Percentiles rank a stretch among this genome's conserved stretches.
These are phyloP conservation scores for Arabidopsis arenosa DNA, from an alignment of 345 rosid species.

Conservation along the genomic window DNA sequence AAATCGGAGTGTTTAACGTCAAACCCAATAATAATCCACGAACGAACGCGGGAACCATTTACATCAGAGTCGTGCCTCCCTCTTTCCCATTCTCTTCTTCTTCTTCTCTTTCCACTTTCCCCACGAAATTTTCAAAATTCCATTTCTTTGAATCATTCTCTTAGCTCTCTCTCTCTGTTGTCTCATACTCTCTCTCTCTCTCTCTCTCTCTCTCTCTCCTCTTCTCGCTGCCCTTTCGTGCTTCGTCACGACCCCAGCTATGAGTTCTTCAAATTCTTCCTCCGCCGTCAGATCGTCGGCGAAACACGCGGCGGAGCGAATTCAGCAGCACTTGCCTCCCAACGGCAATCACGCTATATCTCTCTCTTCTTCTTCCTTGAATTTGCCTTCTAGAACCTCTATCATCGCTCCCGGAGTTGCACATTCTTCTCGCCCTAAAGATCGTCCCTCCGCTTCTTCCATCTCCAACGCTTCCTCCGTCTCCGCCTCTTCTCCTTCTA, in stretches of 20 bases:
- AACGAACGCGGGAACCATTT: constrained; percentile 60
- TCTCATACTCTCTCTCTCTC: constrained; percentile 1
- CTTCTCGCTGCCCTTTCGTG: constrained; percentile 5
- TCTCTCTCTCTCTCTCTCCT: constrained; percentile 19
- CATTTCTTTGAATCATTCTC: constrained; percentile 13
- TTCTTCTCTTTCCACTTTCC: constrained; percentile 29
- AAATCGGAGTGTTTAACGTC: not conserved
- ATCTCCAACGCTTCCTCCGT: constrained; percentile 43
- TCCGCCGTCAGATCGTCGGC: constrained; percentile 49
- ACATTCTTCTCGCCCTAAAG: constrained; percentile 54
- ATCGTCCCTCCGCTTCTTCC: constrained; percentile 47
- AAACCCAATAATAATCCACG: constrained; percentile 33
- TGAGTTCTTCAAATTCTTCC: constrained; percentile 45
- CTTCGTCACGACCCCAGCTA: not conserved
- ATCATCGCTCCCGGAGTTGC: constrained; percentile 36
- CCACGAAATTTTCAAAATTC: constrained; percentile 36
- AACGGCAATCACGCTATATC: constrained; percentile 23
- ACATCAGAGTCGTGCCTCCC: constrained; percentile 38
- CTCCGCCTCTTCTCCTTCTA: constrained; percentile 43
- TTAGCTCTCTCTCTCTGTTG: constrained; percentile 5
- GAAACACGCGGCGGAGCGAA: constrained; percentile 48
- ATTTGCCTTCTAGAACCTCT: constrained; percentile 48
- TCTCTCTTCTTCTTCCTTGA: constrained; percentile 48
- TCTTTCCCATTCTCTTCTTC: constrained; percentile 11
- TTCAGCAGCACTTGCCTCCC: constrained; percentile 48